Evolutionary conservation across 2,329 filamentous ascomycete genomes (phyloP).

Genomic region (Emmonsia crescens): DNA sequence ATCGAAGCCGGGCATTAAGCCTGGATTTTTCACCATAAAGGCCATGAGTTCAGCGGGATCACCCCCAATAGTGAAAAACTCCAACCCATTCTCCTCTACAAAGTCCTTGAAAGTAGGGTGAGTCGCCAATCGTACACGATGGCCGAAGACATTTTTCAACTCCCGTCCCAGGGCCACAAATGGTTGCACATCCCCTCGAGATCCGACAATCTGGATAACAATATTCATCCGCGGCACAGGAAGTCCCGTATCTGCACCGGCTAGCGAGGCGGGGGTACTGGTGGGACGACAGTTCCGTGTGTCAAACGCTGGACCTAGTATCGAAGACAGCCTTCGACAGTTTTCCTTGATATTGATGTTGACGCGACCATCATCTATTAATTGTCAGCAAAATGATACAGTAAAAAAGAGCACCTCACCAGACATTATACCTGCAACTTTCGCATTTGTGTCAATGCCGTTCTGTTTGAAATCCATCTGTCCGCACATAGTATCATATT

Average conservation of each 20-base stretch:
- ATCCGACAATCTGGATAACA: conserved; percentile 65
- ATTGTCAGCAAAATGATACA: conserved; percentile 2
- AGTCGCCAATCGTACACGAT: conserved; percentile 63
- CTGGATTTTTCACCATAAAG: conserved; percentile 85
- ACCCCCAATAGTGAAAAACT: conserved; percentile 68
- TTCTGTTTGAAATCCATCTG: conserved; percentile 51
- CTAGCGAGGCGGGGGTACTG: conserved; percentile 50
- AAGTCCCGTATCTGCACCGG: conserved; percentile 53
- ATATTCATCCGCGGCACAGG: conserved; percentile 54
- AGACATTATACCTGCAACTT: conserved; percentile 40
- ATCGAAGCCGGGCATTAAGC: conserved; percentile 72
- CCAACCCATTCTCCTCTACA: conserved; percentile 58
- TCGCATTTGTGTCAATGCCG: conserved; percentile 52
- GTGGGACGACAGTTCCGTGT: conserved; percentile 36
- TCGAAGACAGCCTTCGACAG: conserved; percentile 52
- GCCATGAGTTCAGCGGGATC: conserved; percentile 69
- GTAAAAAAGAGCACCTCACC: conserved; percentile 1
- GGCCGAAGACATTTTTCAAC: conserved; percentile 53
- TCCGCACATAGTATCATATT: conserved; percentile 40
- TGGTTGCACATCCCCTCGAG: conserved; percentile 64
- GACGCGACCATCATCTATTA: conserved; percentile 59
- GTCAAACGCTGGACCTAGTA: conserved; percentile 54
- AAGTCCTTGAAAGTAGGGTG: conserved; percentile 58
- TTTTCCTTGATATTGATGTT: conserved; percentile 71
- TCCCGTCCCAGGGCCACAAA: conserved; percentile 60